Conservation (phyloP, 1,284 basidiomycete species). For the Kwoniella shivajii region DNA sequence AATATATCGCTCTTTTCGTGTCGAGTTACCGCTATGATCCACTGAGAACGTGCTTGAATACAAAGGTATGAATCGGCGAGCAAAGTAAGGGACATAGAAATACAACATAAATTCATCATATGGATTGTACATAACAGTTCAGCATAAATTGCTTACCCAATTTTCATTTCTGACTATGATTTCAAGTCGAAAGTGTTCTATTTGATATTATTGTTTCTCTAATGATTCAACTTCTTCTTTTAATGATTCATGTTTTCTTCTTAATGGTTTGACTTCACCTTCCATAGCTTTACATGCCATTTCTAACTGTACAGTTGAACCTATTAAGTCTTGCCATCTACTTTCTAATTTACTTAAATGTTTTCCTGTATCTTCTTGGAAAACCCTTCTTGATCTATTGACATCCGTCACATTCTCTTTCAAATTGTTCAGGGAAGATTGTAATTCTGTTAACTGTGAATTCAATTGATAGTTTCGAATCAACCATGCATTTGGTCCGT, state of each 20-base stretch:
- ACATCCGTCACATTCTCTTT: slow-evolving; percentile 76
- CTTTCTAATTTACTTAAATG: slow-evolving; percentile 48
- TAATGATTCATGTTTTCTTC: slow-evolving; percentile 41
- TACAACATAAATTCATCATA: too few species aligned
- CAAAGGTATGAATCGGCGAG: too few species aligned
- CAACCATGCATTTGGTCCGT: slow-evolving; percentile 88
- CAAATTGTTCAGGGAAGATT: slow-evolving; percentile 69
- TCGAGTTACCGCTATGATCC: too few species aligned
- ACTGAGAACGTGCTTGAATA: too few species aligned
- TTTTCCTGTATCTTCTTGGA: slow-evolving; percentile 51
- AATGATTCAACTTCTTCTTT: slow-evolving; percentile 43
- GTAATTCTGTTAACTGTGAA: slow-evolving; percentile 71
- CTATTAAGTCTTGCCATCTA: slow-evolving; percentile 51
- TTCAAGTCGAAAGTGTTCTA: not conserved
- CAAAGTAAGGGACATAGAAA: too few species aligned
- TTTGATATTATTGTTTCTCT: slow-evolving; percentile 23
- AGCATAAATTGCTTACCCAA: too few species aligned
- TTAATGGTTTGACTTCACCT: slow-evolving; percentile 47
- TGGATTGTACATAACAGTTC: too few species aligned
- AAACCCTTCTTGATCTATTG: slow-evolving; percentile 82
- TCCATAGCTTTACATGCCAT: slow-evolving; percentile 52
- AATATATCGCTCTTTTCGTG: too few species aligned
- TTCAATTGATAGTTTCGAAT: slow-evolving; percentile 87
- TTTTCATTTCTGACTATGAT: too few species aligned
- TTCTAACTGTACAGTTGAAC: slow-evolving; percentile 51